Evolutionary conservation across 768 basidiomycete genomes (phyloP).

Genomic region (Sporobolomyces roseus): DNA sequence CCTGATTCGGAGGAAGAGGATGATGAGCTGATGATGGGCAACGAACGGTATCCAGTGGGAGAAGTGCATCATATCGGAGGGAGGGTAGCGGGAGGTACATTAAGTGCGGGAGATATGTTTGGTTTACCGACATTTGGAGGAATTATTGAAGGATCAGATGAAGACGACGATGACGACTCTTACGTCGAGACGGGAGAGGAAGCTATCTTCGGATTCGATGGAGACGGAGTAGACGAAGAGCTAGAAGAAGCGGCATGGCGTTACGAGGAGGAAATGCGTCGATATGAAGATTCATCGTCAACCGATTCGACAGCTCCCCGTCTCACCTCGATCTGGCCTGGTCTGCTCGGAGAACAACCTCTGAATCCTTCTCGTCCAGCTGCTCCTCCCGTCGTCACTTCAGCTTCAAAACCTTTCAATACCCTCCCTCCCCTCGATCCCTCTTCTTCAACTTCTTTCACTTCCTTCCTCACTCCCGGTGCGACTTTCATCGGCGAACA

Average conservation of each 20-base stretch:
- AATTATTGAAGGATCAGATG: neutral
- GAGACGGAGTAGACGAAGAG: neutral
- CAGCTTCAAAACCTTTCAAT: neutral
- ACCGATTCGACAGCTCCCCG: neutral
- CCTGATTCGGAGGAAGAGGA: neutral
- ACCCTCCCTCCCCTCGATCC: slow-evolving; percentile 4
- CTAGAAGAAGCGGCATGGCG: too few species aligned
- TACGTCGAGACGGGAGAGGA: neutral
- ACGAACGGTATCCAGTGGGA: neutral
- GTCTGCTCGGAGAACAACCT: slow-evolving; percentile 14
- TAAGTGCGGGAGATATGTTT: neutral
- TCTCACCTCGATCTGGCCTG: slow-evolving; percentile 2
- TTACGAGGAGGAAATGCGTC: neutral
- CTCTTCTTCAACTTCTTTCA: slow-evolving; percentile 21
- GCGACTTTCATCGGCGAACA: slow-evolving; percentile 28
- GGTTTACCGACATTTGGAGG: neutral
- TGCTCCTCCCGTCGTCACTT: neutral
- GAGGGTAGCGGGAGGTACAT: too few species aligned
- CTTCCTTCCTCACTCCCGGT: slow-evolving; percentile 38
- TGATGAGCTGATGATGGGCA: neutral
- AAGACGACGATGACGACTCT: slow-evolving; percentile 7
- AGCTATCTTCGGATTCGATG: slow-evolving; percentile 1
- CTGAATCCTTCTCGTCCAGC: slow-evolving; percentile 13
- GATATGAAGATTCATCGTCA: neutral
- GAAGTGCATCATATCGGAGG: too few species aligned